phyloP scores from a whole-genome alignment of 495 filamentous ascomycete genomes.

The Xylaria acuta region DNA sequence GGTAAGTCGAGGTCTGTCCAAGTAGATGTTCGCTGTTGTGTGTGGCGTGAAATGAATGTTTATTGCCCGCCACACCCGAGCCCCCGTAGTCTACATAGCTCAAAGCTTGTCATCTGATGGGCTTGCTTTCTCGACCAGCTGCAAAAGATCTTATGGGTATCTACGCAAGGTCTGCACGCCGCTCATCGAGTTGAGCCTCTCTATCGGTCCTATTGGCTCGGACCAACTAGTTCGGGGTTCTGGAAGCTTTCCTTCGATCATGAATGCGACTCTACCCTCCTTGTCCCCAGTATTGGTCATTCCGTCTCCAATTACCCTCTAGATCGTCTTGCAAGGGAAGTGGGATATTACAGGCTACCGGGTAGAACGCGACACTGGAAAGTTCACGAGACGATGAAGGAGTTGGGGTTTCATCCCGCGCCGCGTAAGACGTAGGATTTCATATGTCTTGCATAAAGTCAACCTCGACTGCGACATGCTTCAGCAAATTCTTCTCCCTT shows the following conservation, averaged over 20 bases:
- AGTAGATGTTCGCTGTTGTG: background rate
- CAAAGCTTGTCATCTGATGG: background rate
- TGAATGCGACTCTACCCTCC: constrained; percentile 19
- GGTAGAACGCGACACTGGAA: background rate
- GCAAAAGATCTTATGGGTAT: background rate
- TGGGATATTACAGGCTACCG: constrained; percentile 10
- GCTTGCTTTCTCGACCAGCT: background rate
- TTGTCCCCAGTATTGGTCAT: constrained; percentile 17
- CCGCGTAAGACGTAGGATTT: constrained; percentile 9
- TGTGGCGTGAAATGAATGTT: background rate
- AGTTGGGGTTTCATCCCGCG: constrained; percentile 15
- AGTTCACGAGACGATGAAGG: background rate
- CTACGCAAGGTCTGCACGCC: background rate
- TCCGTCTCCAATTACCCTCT: constrained; percentile 13
- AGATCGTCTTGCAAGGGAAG: background rate
- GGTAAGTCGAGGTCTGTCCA: background rate
- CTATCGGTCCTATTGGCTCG: constrained; percentile 21
- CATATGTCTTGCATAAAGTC: constrained; percentile 7
- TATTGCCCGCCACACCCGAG: too few species aligned
- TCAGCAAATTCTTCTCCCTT: background rate
- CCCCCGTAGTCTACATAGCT: too few species aligned
- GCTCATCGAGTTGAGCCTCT: constrained; percentile 18
- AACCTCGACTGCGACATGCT: constrained; percentile 8
- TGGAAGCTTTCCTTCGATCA: constrained; percentile 20
- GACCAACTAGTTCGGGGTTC: constrained; percentile 6